phyloP scores from a whole-genome alignment of 306 rosid species.

The Acacia melanoxylon region DNA sequence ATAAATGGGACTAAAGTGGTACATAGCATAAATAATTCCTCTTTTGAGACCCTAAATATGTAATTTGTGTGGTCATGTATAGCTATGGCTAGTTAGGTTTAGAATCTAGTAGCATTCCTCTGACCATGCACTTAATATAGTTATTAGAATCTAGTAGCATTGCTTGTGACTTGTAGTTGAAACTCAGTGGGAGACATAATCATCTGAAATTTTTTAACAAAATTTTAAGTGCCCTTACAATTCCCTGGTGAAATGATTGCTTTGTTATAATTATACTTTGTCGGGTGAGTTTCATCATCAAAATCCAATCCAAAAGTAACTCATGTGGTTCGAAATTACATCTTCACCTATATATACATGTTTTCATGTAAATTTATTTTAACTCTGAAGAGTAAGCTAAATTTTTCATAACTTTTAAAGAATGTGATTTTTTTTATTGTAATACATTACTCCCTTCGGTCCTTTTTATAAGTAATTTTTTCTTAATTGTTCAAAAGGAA shows the following conservation, averaged over 20 bases:
- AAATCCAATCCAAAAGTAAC: not conserved
- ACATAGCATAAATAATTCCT: no score
- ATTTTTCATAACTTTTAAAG: no score
- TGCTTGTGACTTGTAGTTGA: not conserved
- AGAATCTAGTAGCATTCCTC: not conserved
- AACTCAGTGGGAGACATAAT: not conserved
- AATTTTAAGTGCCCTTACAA: not conserved
- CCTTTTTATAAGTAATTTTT: no score
- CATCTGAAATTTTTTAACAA: not conserved
- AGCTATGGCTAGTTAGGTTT: not conserved
- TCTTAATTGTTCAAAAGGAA: no score
- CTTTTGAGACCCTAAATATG: not conserved
- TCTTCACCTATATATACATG: not conserved
- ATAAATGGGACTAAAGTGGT: no score
- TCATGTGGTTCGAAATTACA: not conserved
- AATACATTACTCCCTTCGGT: no score
- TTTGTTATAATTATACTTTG: not conserved
- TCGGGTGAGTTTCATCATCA: not conserved
- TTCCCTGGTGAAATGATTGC: not conserved
- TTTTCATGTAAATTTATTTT: no score
- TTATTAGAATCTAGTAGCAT: no score
- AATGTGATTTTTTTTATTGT: not conserved
- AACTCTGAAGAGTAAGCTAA: no score
- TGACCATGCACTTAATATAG: not conserved
- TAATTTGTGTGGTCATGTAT: not conserved